Evolutionary conservation across 495 filamentous ascomycete species (phyloP), one percentile per base, ranked within the genome.

Genomic region (Neurospora sp.): DNA sequence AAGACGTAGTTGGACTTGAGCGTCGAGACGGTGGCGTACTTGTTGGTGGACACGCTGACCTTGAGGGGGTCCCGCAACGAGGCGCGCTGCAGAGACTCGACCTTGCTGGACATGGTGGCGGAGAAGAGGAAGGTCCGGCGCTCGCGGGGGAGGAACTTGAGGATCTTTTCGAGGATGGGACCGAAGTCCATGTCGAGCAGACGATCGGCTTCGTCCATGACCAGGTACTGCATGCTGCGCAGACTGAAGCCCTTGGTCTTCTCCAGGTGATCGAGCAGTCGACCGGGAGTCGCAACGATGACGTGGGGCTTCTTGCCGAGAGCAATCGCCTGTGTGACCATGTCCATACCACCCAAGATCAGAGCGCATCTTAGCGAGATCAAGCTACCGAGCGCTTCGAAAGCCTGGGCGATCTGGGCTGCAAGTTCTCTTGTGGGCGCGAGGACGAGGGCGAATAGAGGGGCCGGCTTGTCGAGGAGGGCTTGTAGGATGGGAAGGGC

Each of bases 201-300:
- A 42, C 77, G 86, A 78, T 99, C 95, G 38, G 95, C 96, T 81
- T 99, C 96, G 75, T 98, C 96, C 88, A 98, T 93, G 42, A 96
- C 94, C 1, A 98, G 87, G 76, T 94, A 97, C 76, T 93, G 93
- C 4, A 98, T 83, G 18, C 83, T 83, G 7, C 78, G 78, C 44
- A 98, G 82, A 8, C 90, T 92, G 81, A 99, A 99, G 9, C 96
- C 95, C 79, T 97, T 97, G 8, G 96, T 99, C 79, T 97, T 97
- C 80, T 99, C 94, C 10, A 98, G 84, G 79, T 99, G 96, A 76
- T 99, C 96, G 3, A 98, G 85, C 12, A 99, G 82, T 70, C 96
- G 89, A 69, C 96, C 95, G 0, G 96, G 96, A 0, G 96, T 97
- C 0, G 95, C 96, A 20, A 93, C 90, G 41, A 97, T 80, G 14